phyloP scores from a whole-genome alignment of 2,329 filamentous ascomycete genomes.

The Paecilomyces fulvus region DNA sequence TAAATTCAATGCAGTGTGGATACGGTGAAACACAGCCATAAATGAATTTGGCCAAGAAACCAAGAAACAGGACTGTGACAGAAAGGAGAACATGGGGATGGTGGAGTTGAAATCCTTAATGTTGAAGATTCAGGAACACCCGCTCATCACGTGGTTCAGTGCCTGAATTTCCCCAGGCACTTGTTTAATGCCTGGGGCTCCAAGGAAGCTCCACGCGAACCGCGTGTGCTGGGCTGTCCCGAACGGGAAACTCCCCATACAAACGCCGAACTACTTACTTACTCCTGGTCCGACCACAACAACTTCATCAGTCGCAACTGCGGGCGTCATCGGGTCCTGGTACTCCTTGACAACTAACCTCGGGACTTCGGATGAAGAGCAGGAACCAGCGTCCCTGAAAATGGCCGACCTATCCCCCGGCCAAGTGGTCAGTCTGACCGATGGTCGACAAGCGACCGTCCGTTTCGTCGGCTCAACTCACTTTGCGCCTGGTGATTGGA shows the following conservation, averaged over 20 bases:
- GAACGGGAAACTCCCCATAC: slow-evolving; percentile 5
- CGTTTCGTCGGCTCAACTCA: slow-evolving; percentile 72
- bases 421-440: slow-evolving; percentile 68
- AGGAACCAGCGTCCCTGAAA: neutral
- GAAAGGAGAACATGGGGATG: too few species aligned
- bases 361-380: neutral
- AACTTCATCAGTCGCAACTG: neutral
- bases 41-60: too few species aligned
- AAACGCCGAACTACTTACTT: neutral
- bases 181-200: neutral
- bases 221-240: slow-evolving; percentile 7
- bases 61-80: too few species aligned
- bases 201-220: neutral
- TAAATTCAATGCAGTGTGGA: too few species aligned
- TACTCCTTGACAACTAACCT: neutral
- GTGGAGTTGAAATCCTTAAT: neutral
- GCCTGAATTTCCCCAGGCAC: neutral
- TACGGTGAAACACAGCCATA: too few species aligned
- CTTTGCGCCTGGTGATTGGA: slow-evolving; percentile 77
- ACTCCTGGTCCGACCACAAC: neutral
- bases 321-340: neutral
- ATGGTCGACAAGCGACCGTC: slow-evolving; percentile 68
- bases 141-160: neutral
- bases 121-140: neutral
- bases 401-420: slow-evolving; percentile 38